Evolutionary conservation across 768 basidiomycete species (phyloP), one percentile per base, ranked within the genome.

Genomic region (Psilocybe sp.): DNA sequence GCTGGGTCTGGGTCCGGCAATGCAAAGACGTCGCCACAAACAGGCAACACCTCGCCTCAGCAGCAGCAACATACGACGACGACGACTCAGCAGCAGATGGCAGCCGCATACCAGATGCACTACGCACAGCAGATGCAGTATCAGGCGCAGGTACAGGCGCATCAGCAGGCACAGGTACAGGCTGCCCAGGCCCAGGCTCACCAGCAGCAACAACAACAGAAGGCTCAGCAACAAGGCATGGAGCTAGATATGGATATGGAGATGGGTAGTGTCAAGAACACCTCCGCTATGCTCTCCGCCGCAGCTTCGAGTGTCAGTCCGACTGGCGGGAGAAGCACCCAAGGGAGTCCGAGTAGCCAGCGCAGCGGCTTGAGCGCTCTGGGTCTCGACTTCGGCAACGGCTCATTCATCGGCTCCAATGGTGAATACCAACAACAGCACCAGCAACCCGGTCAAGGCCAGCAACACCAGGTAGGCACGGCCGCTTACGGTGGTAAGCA

Each of bases 91-190:
- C 42, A 44, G 42, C n/a, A n/a, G 20, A n/a, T n/a, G 42, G 42
- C 55, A 32, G 67, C 73, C 39, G 69, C 71, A 28, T 28, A 28
- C 23, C 23, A 28, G 23, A 28, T 28, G 23, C 23, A 28, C 23
- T 28, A 28, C 23, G 23, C 23, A 51, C 50, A 71, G 46, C 69
- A 69, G 41, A 55, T 56, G 35, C 66, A 69, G 46, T 61, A 48
- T 14, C 49, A 49, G 31, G 31, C 28, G 44, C 49, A 48, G 37
- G 54, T 49, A 11, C 47, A 5, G 47, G 47, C 19, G 36, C 50
- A 46, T 35, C 54, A 44, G 23, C 37, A 18, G 16, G 45, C 18
- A 40, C 35, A 34, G 9, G 19, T n/a, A 10, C 23, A 16, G 11
- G 19, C 13, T 15, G 38, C 34, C 4, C 35, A 48, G 9, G 40